These are phyloP conservation scores for Hypoxylon subgilvum DNA, from an alignment of 495 filamentous ascomycete species.

Conservation along the genomic window DNA sequence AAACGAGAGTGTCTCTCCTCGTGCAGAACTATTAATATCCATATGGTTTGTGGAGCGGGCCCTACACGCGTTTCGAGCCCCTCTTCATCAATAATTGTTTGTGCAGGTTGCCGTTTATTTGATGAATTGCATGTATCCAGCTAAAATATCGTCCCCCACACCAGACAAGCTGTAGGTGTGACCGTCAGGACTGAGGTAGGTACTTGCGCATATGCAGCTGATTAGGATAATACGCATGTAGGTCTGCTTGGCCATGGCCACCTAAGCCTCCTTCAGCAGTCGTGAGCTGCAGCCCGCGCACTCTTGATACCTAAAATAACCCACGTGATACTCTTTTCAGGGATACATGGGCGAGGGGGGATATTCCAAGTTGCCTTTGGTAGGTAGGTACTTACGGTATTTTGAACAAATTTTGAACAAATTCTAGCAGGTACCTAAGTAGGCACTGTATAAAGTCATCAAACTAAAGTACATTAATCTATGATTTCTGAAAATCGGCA, in stretches of 20 bases:
- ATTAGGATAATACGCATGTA: too few relatives aligned
- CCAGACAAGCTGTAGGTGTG: conserved; percentile 19
- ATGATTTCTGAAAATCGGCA: background rate
- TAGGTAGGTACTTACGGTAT: too few relatives aligned
- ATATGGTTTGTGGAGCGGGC: conserved; percentile 11
- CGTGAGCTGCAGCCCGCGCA: background rate
- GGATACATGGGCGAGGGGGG: too few relatives aligned
- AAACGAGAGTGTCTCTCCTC: conserved; percentile 20
- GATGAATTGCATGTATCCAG: conserved; percentile 30
- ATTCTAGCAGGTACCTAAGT: too few relatives aligned
- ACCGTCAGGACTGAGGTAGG: conserved; percentile 29
- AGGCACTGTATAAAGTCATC: too few relatives aligned
- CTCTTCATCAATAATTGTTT: conserved; percentile 23
- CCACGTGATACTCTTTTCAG: too few relatives aligned
- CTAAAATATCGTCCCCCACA: conserved; percentile 27
- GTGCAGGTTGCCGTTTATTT: conserved; percentile 33
- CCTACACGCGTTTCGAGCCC: conserved; percentile 3
- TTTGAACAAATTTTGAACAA: background rate
- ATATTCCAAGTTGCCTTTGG: too few relatives aligned
- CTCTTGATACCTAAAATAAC: background rate
- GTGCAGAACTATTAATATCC: conserved; percentile 31
- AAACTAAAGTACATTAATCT: background rate
- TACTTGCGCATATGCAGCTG: too few relatives aligned
- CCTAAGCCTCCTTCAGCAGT: background rate
- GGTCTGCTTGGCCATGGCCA: background rate